Percentiles rank a stretch among this genome's conserved stretches.
phyloP scores from a whole-genome alignment of 805 yeast genomes.

The Ogataea glucozyma region DNA sequence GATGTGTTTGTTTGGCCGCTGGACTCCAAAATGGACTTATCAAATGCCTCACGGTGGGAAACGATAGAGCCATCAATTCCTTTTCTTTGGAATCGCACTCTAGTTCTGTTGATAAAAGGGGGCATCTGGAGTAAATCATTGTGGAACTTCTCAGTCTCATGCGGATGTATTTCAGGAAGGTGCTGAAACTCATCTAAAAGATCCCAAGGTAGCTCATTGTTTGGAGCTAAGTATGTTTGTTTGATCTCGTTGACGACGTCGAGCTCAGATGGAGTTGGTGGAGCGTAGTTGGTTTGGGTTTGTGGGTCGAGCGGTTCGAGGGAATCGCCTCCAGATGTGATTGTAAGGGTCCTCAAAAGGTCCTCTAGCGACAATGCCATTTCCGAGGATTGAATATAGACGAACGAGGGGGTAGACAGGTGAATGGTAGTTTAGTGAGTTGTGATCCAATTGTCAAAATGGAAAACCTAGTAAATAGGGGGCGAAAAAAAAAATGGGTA shows the following conservation, averaged over 20 bases:
- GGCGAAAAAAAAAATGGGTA: background rate
- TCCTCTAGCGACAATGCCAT: background rate
- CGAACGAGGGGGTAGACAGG: too few relatives aligned
- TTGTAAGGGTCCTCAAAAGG: constrained; percentile 13
- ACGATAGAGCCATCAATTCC: constrained; percentile 76
- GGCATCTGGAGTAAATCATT: constrained; percentile 60
- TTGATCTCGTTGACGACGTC: constrained; percentile 28
- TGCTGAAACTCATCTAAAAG: constrained; percentile 69
- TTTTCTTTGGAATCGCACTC: constrained; percentile 63
- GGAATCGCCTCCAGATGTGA: constrained; percentile 1
- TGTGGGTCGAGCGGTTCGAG: constrained; percentile 22
- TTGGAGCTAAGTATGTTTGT: constrained; percentile 60
- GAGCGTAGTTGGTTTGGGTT: constrained; percentile 13
- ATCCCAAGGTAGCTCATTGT: constrained; percentile 63
- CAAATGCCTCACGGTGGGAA: constrained; percentile 63
- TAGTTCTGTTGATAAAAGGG: constrained; percentile 58
- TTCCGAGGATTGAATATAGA: too few relatives aligned
- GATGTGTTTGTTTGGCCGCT: constrained; percentile 66
- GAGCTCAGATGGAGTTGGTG: constrained; percentile 11
- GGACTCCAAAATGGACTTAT: constrained; percentile 40
- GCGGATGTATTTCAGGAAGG: constrained; percentile 41
- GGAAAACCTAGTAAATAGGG: background rate
- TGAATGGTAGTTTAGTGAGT: too few relatives aligned
- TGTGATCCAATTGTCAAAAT: background rate
- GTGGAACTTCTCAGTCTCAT: constrained; percentile 36